Evolutionary conservation across 1,284 basidiomycete species (phyloP), one percentile per base, ranked within the genome.

Genomic region (Singerocomus inundabilis): DNA sequence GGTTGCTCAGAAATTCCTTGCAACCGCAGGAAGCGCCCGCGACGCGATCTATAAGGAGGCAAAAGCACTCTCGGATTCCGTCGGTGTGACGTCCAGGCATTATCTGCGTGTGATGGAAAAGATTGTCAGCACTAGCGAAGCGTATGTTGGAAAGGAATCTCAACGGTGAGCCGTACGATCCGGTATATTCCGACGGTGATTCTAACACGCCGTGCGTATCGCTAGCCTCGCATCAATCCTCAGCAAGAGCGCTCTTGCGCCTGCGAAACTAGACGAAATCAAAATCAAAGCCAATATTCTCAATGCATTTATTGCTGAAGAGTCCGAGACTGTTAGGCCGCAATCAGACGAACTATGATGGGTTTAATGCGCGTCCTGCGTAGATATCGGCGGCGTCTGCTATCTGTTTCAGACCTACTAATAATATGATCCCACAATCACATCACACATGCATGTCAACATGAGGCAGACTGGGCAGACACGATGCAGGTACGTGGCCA

Each of bases 81-180:
- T 74, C 25, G 79, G 81, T 18, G 70, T 65, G 8, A 74, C 81
- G 25, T 82, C 85, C n/a, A 78, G 82, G 56, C 90, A 94, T 71
- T 99, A 99, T 72, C 57, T 95, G 55, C 85, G 85, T 58, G 87
- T 95, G 38, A 94, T 98, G 90, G 87, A 93, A 71, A 94, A 96
- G 72, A 76, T 94, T 16, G 72, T 82, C 29, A 83, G 79, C 50
- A 82, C 84, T 44, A 79, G 84, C 31, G 84, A 88, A 58, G 80
- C 72, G 29, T 98, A 96, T 74, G 65, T 98, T 48, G 78, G 82
- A 67, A 96, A 94, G 75, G 96, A 99, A 74, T 73, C 81, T 39
- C 84, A 81, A 62, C 82, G 96, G 86, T 93, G 61, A 62, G 85
- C 66, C 26, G 31, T 4, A 12, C 4, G 15, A 33, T 38, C 66